A percentile compares a stretch with the other conserved stretches of the same genome.
Conservation (phyloP, 805 yeast species). For the Saccharomyces jurei region DNA sequence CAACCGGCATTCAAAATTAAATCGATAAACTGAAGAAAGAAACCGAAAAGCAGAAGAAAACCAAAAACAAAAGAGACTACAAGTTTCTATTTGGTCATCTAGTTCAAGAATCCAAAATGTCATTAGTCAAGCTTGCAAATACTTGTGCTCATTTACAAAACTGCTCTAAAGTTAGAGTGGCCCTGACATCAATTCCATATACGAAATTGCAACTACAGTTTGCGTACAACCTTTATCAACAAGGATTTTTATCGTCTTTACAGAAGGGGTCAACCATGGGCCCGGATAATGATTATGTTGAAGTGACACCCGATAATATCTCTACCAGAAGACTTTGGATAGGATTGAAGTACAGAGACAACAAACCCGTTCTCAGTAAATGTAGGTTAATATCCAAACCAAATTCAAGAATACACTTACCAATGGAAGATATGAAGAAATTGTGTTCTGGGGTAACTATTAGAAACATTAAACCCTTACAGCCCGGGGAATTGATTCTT, state of each 20-base stretch:
- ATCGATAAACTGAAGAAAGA: background rate
- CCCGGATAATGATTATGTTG: slow-evolving; percentile 70
- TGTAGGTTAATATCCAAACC: slow-evolving; percentile 78
- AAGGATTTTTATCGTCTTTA: slow-evolving; percentile 79
- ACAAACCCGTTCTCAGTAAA: slow-evolving; percentile 64
- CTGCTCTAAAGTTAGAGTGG: slow-evolving; percentile 64
- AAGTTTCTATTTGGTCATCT: too few species aligned
- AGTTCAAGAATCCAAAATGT: slow-evolving; percentile 42
- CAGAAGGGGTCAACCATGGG: slow-evolving; percentile 80
- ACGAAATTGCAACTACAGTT: slow-evolving; percentile 75
- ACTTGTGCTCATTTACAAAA: slow-evolving; percentile 85
- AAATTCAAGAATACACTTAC: slow-evolving; percentile 61
- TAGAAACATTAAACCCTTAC: slow-evolving; percentile 69
- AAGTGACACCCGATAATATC: slow-evolving; percentile 79
- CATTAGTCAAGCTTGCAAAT: slow-evolving; percentile 75
- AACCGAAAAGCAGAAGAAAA: background rate
- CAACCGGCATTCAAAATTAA: background rate
- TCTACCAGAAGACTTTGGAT: slow-evolving; percentile 85
- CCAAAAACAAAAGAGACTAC: background rate
- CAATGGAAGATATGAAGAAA: slow-evolving; percentile 54
- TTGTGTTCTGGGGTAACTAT: slow-evolving; percentile 71
- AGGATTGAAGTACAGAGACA: slow-evolving; percentile 79
- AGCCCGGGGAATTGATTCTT: slow-evolving; percentile 83
- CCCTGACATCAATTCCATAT: slow-evolving; percentile 76
- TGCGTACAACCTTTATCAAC: slow-evolving; percentile 76